Evolutionary conservation across 106 monocot genomes (phyloP).

Genomic region (Allium cepa): DNA sequence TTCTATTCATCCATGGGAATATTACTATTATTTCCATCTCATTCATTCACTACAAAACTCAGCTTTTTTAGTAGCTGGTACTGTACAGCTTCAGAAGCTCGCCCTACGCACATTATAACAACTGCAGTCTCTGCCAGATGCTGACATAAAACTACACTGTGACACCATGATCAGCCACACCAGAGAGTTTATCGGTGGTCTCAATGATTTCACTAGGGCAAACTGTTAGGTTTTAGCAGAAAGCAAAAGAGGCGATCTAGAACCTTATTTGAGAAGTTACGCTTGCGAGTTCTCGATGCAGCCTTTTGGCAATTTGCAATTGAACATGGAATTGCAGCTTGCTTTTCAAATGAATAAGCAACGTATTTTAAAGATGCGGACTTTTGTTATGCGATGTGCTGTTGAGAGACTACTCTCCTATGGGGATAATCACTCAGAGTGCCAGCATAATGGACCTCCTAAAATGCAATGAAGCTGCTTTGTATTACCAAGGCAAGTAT

Average conservation of each 20-base stretch:
- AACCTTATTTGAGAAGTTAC: constrained; percentile 83
- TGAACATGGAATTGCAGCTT: constrained; percentile 93
- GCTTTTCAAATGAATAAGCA: constrained; percentile 78
- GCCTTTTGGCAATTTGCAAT: constrained; percentile 69
- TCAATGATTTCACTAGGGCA: constrained; percentile 83
- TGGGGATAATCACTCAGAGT: constrained; percentile 78
- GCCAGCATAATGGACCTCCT: constrained; percentile 95
- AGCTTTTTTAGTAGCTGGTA: constrained; percentile 70
- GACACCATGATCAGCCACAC: constrained; percentile 68
- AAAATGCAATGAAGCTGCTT: constrained; percentile 87
- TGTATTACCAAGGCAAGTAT: constrained; percentile 73
- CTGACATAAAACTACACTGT: constrained; percentile 70
- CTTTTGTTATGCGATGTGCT: constrained; percentile 85
- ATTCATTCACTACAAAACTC: constrained; percentile 32
- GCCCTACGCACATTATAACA: constrained; percentile 76
- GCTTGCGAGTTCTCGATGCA: constrained; percentile 99
- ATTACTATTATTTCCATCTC: too few relatives aligned
- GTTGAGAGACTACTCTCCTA: constrained; percentile 61
- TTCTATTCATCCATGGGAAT: too few relatives aligned
- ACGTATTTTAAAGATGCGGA: constrained; percentile 77
- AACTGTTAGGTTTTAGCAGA: constrained; percentile 91
- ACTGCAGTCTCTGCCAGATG: constrained; percentile 76
- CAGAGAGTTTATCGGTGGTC: constrained; percentile 79
- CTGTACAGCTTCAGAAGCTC: constrained; percentile 92
- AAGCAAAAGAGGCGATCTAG: constrained; percentile 46